A percentile compares a stretch with the other conserved stretches of the same genome.
phyloP scores from a whole-genome alignment of 306 rosid genomes.

The Inga leiocalycina region DNA sequence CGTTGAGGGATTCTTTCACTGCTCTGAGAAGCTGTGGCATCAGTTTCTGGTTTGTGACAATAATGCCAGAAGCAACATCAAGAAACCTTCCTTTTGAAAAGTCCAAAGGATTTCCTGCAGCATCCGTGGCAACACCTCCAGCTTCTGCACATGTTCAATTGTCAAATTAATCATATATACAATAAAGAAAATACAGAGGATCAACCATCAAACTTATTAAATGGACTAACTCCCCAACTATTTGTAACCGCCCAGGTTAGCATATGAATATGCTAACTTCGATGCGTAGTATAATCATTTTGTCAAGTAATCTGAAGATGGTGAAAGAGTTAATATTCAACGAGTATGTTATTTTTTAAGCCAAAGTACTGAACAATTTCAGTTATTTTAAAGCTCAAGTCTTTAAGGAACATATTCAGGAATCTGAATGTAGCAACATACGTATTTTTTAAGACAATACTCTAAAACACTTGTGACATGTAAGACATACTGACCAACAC shows the following conservation, averaged over 20 bases:
- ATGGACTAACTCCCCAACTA: neutral
- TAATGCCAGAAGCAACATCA: constrained; percentile 76
- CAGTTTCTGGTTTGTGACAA: constrained; percentile 83
- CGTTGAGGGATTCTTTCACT: constrained; percentile 74
- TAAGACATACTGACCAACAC: neutral
- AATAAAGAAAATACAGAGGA: constrained; percentile 7
- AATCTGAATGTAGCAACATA: neutral
- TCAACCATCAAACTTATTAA: neutral
- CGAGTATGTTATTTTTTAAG: neutral
- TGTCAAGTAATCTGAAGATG: neutral
- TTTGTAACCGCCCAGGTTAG: neutral
- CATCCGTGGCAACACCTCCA: constrained; percentile 82
- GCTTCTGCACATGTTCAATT: constrained; percentile 64
- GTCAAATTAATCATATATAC: constrained; percentile 12
- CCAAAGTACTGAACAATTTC: neutral
- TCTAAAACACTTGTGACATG: neutral
- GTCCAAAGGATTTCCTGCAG: constrained; percentile 86
- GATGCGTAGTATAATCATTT: neutral
- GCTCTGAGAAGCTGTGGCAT: constrained; percentile 85
- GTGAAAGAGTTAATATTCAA: neutral
- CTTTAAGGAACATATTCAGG: neutral
- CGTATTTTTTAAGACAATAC: neutral
- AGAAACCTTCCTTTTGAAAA: constrained; percentile 87
- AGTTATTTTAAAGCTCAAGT: neutral
- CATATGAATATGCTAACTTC: neutral